A percentile compares a stretch with the other conserved stretches of the same genome.
phyloP scores from a whole-genome alignment of 1,284 basidiomycete species.

The Puccinia triticina region DNA sequence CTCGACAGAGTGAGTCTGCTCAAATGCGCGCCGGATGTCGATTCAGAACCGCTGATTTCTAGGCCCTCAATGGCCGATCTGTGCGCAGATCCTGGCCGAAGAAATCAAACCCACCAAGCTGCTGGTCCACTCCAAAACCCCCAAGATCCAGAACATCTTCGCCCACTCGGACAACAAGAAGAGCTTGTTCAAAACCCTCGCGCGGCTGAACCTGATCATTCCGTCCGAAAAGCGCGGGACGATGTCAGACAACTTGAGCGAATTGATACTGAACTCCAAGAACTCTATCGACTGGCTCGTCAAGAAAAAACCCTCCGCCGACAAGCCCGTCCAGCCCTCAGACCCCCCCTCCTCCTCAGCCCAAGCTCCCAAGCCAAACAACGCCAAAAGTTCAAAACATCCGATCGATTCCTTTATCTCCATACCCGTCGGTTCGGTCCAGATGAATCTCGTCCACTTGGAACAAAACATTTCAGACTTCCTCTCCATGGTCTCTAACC shows the following conservation, averaged over 20 bases:
- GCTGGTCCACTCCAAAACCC: constrained; percentile 73
- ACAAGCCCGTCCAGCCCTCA: not conserved
- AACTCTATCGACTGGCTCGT: constrained; percentile 90
- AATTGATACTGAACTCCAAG: constrained; percentile 76
- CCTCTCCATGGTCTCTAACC: constrained; percentile 20
- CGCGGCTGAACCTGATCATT: constrained; percentile 76
- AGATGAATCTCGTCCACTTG: constrained; percentile 37
- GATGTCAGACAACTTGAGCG: constrained; percentile 81
- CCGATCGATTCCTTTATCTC: constrained; percentile 21
- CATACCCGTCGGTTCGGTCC: constrained; percentile 30
- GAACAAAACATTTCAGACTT: constrained; percentile 44
- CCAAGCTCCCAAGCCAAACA: not conserved
- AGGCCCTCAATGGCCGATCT: not conserved
- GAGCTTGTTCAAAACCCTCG: constrained; percentile 20
- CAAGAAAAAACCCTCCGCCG: constrained; percentile 63
- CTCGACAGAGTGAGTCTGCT: constrained; percentile 71
- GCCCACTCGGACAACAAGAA: constrained; percentile 65
- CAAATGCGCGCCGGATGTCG: not conserved
- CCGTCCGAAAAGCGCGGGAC: constrained; percentile 91
- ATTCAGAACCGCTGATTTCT: not conserved
- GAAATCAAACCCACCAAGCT: constrained; percentile 67
- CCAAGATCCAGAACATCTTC: constrained; percentile 82
- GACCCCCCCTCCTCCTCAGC: not conserved
- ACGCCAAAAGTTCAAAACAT: not conserved
- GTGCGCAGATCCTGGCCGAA: constrained; percentile 32